Evolutionary conservation across 345 rosid genomes (phyloP).

Genomic region (Psidium guajava): DNA sequence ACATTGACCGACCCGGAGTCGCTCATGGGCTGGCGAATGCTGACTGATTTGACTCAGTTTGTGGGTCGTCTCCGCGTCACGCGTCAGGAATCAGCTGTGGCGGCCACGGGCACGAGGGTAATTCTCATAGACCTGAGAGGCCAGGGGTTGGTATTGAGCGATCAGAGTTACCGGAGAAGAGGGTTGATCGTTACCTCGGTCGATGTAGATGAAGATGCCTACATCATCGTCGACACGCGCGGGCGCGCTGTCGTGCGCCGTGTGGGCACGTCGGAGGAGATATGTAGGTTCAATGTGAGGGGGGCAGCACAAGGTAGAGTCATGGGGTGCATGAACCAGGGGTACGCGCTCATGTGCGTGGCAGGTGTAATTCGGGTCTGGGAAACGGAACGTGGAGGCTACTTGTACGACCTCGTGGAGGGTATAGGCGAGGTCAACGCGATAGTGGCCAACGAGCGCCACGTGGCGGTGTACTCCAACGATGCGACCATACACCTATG

Average conservation of each 20-base stretch:
- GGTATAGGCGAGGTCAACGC: constrained; percentile 47
- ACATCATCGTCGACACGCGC: constrained; percentile 37
- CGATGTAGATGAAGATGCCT: constrained; percentile 36
- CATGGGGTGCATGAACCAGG: constrained; percentile 62
- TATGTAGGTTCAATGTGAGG: constrained; percentile 40
- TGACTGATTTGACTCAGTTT: constrained; percentile 45
- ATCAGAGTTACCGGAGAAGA: constrained; percentile 19
- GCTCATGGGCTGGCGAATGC: constrained; percentile 64
- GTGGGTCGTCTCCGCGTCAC: constrained; percentile 64
- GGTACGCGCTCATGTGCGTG: constrained; percentile 50
- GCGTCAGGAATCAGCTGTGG: constrained; percentile 45
- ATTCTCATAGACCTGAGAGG: constrained; percentile 47
- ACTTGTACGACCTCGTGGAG: constrained; percentile 36
- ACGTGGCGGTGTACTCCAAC: constrained; percentile 57
- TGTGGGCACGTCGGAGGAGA: constrained; percentile 19
- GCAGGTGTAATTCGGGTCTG: constrained; percentile 59
- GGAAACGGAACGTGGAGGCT: constrained; percentile 37
- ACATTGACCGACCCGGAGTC: constrained; percentile 60
- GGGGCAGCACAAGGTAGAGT: constrained; percentile 13
- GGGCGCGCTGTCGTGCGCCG: constrained; percentile 54
- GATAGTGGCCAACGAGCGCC: constrained; percentile 50
- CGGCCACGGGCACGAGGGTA: constrained; percentile 44
- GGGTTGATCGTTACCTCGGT: constrained; percentile 36
- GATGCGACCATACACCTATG: constrained; percentile 55
- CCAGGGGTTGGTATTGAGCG: constrained; percentile 28